Conservation (phyloP, 2,329 filamentous ascomycete genomes). For the Pseudocercospora fijiensis region DNA sequence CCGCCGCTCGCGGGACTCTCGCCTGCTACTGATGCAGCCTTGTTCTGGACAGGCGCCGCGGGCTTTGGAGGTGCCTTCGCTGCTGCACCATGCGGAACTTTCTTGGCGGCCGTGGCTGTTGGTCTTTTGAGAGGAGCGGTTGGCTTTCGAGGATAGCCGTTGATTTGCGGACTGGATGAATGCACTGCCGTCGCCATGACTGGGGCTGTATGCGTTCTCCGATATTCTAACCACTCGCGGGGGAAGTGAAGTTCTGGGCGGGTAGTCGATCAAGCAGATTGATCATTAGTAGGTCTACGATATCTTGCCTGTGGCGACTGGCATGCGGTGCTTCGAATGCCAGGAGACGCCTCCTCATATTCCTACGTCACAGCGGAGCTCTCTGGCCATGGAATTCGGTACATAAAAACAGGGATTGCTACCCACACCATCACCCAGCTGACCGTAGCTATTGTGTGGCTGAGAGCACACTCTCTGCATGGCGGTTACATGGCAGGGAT, state of each 20-base stretch:
- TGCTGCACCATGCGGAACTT: constrained; percentile 24
- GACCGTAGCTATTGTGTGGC: constrained; percentile 10
- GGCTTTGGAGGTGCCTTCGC: constrained; percentile 24
- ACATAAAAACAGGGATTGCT: constrained; percentile 12
- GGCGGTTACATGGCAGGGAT: constrained; percentile 14
- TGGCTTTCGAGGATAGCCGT: constrained; percentile 31
- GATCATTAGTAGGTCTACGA: not conserved
- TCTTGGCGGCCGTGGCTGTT: constrained; percentile 16
- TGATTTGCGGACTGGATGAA: constrained; percentile 23
- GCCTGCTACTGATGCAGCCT: constrained; percentile 39
- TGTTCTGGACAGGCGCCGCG: constrained; percentile 33
- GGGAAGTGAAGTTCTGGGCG: not conserved
- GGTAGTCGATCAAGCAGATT: not conserved
- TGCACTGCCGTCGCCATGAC: constrained; percentile 28
- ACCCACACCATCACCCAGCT: constrained; percentile 4
- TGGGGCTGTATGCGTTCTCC: not conserved
- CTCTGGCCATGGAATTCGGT: not conserved
- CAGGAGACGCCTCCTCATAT: constrained; percentile 9
- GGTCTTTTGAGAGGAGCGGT: constrained; percentile 23
- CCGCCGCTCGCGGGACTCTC: constrained; percentile 28
- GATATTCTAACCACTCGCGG: not conserved
- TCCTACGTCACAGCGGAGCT: constrained; percentile 10
- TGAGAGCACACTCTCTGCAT: constrained; percentile 7
- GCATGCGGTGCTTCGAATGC: constrained; percentile 6
- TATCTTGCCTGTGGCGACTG: constrained; percentile 2